Evolutionary conservation across 1,284 basidiomycete genomes (phyloP).

Genomic region (Stereum hirsutum): DNA sequence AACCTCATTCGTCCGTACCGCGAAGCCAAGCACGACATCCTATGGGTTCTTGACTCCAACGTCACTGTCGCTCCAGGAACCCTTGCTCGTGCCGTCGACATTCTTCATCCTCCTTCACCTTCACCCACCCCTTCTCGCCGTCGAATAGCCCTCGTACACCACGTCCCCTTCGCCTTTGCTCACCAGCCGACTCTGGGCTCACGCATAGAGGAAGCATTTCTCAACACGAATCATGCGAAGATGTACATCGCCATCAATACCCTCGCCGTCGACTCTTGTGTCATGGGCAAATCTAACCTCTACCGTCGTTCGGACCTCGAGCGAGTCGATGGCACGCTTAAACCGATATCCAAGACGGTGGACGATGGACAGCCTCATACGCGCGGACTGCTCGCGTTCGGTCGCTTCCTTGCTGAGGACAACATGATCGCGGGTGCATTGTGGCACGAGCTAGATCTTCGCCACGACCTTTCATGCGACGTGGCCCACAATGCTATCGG

Average conservation of each 20-base stretch:
- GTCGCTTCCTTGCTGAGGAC: slow-evolving; percentile 87
- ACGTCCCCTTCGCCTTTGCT: slow-evolving; percentile 87
- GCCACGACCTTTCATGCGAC: slow-evolving; percentile 84
- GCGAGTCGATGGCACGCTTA: slow-evolving; percentile 52
- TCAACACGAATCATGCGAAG: slow-evolving; percentile 97
- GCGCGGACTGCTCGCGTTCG: slow-evolving; percentile 69
- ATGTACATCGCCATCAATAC: slow-evolving; percentile 98
- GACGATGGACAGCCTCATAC: slow-evolving; percentile 22
- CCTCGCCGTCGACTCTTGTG: slow-evolving; percentile 85
- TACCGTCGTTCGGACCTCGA: slow-evolving; percentile 88
- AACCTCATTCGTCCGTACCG: slow-evolving; percentile 85
- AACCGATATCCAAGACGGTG: slow-evolving; percentile 25
- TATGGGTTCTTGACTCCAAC: slow-evolving; percentile 97
- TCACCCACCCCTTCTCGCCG: slow-evolving; percentile 15
- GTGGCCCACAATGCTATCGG: slow-evolving; percentile 86
- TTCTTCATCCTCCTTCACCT: slow-evolving; percentile 37
- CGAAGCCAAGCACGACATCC: slow-evolving; percentile 77
- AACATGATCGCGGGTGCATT: slow-evolving; percentile 88
- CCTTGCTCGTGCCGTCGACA: slow-evolving; percentile 79
- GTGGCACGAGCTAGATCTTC: slow-evolving; percentile 84
- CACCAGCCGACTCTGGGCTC: slow-evolving; percentile 66
- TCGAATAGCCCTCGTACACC: slow-evolving; percentile 85
- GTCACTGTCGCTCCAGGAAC: slow-evolving; percentile 76
- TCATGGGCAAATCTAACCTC: slow-evolving; percentile 95
- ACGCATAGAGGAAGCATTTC: slow-evolving; percentile 85